These are phyloP conservation scores for Eucalyptus curtisii DNA, from an alignment of 345 rosid species.

Conservation along the genomic window DNA sequence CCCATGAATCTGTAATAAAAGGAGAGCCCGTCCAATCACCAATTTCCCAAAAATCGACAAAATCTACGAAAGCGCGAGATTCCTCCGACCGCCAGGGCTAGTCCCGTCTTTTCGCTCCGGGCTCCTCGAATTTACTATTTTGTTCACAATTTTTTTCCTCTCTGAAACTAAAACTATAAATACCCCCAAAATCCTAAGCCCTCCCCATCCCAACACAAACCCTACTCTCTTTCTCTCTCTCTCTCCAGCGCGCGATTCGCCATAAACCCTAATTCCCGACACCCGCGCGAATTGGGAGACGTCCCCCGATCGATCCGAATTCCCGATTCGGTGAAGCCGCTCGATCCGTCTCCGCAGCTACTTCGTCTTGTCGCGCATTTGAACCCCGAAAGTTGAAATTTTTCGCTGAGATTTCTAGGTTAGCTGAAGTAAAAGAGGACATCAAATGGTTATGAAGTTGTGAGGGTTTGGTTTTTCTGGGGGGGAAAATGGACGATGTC, in stretches of 20 bases:
- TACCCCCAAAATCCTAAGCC: neutral
- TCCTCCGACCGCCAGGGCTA: neutral
- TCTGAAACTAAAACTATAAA: neutral
- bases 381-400: neutral
- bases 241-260: neutral
- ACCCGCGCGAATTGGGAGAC: neutral
- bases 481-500: conserved; percentile 58
- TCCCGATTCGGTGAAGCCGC: neutral
- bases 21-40: neutral
- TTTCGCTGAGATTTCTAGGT: neutral
- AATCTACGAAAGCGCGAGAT: neutral
- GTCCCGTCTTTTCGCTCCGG: neutral
- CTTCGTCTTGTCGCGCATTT: neutral
- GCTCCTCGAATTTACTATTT: neutral
- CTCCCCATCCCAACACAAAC: neutral
- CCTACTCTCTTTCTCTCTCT: neutral
- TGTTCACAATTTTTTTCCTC: neutral
- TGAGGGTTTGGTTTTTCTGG: neutral
- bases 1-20: neutral
- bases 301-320: neutral
- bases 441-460: neutral
- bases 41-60: neutral
- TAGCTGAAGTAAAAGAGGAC: neutral
- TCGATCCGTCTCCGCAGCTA: neutral
- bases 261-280: neutral